A percentile compares a stretch with the other conserved stretches of the same genome.
Evolutionary conservation across 192 early-diverging fungal genomes (phyloP).

Genomic region (Coemansia sp.): DNA sequence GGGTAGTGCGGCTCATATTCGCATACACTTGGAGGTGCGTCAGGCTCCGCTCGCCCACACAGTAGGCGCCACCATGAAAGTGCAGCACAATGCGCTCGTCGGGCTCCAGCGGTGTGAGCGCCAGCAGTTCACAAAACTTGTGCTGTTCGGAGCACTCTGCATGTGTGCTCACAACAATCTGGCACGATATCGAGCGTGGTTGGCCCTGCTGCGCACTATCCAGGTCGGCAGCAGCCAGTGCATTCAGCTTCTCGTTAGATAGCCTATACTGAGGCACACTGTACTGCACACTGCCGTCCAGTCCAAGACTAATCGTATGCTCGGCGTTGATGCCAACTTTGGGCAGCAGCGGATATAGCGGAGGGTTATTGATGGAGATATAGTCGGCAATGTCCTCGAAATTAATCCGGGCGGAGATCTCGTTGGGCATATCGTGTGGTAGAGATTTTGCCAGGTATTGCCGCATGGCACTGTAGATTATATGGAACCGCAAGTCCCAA

Average conservation of each 20-base stretch:
- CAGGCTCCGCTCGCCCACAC: constrained; percentile 42
- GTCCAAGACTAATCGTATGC: constrained; percentile 13
- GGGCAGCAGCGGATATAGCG: constrained; percentile 6
- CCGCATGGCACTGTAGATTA: constrained; percentile 25
- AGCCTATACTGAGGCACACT: constrained; percentile 9
- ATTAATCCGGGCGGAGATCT: constrained; percentile 17
- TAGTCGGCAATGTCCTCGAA: constrained; percentile 26
- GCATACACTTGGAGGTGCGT: constrained; percentile 37
- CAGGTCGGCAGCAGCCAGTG: constrained; percentile 12
- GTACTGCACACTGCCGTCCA: constrained; percentile 3
- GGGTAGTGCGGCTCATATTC: constrained; percentile 16
- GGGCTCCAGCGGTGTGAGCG: constrained; percentile 4
- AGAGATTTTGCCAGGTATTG: constrained; percentile 29
- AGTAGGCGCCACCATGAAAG: constrained; percentile 46
- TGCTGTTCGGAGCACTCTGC: background rate
- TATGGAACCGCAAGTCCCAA: constrained; percentile 30
- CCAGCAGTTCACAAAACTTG: background rate
- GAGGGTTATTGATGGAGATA: constrained; percentile 30
- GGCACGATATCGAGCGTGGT: constrained; percentile 27
- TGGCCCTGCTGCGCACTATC: background rate
- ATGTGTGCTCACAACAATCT: constrained; percentile 18
- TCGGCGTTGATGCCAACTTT: constrained; percentile 22
- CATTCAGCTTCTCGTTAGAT: constrained; percentile 15
- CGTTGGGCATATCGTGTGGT: constrained; percentile 26
- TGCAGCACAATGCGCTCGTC: constrained; percentile 30